Evolutionary conservation across 2,329 filamentous ascomycete species (phyloP), one percentile per base, ranked within the genome.

Genomic region (Epicoccum sorghinum): DNA sequence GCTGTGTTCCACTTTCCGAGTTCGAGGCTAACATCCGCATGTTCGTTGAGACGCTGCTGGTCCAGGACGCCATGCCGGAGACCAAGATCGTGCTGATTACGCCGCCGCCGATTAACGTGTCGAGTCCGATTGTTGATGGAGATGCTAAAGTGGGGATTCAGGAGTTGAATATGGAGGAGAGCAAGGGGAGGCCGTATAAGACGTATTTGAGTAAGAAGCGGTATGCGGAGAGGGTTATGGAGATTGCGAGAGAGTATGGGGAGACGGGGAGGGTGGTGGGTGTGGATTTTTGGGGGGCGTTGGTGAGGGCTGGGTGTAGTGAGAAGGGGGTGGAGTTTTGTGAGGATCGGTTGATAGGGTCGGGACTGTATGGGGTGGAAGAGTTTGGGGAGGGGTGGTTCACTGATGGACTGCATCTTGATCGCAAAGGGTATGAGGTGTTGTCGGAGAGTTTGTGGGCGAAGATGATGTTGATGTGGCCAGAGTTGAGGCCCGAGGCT

Each of bases 21-120:
- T 77, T 72, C 55, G 67, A 71, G 44, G 61, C 60, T 12, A 73
- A 75, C 47, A 69, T 77, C 14, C 72, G 72, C 42, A 43, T 57
- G 10, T 77, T 72, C 48, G 59, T 76, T 7, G 68, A 73, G 7
- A 67, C 60, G 2, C 70, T 77, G 23, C 60, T 77, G 12, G 61
- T 57, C 2, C 58, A 73, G 27, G 65, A 72, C 14, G 54, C 55
- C 7, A 61, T 74, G 50, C 22, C 60, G 6, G 52, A 62, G 9
- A 74, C 75, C 0, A 76, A 74, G 40, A 64, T 77, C 9, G 58
- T 76, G 3, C 57, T 77, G 0, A 75, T 77, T 29, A 71, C 73
- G 1, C 72, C 74, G 6, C 74, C 74, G 3, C 75, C 75, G 1
- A 68, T 76, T 37, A 73, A 74, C 27, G 58, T 70, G 12, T 57